Conservation (phyloP, 306 rosid genomes). For the Gynostemma pentaphyllum region DNA sequence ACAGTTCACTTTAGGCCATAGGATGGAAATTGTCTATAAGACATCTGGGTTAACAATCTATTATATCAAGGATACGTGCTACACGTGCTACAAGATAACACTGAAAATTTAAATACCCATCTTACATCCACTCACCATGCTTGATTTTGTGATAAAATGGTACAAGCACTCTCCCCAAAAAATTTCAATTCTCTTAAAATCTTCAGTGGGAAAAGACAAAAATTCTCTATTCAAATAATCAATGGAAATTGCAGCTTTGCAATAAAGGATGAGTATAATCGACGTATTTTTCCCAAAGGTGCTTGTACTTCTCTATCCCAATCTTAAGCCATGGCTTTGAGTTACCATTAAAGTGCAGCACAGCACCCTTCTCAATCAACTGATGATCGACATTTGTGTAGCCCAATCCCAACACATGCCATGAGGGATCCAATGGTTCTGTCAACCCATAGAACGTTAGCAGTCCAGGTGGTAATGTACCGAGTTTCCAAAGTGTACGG, state of each 20-base stretch:
- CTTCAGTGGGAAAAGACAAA: conserved; percentile 9
- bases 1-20: not conserved
- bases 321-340: conserved; percentile 75
- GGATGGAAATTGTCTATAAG: not conserved
- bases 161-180: conserved; percentile 36
- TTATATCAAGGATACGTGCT: not conserved
- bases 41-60: not conserved
- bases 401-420: conserved; percentile 73
- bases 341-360: conserved; percentile 63
- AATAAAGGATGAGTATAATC: conserved; percentile 56
- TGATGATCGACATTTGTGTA: conserved; percentile 58
- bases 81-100: not conserved
- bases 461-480: conserved; percentile 65
- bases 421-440: conserved; percentile 50
- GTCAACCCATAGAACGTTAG: conserved; percentile 65
- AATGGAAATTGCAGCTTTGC: conserved; percentile 61
- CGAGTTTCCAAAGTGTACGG: conserved; percentile 67
- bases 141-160: conserved; percentile 31
- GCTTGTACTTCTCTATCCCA: conserved; percentile 70
- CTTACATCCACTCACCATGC: conserved; percentile 29
- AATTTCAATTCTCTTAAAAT: conserved; percentile 1
- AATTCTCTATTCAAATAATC: conserved; percentile 18
- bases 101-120: not conserved
- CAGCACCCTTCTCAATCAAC: conserved; percentile 58
- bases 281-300: conserved; percentile 54